A percentile compares a stretch with the other conserved stretches of the same genome.
Conservation (phyloP, 2,329 filamentous ascomycete genomes). For the Aspergillus texensis region DNA sequence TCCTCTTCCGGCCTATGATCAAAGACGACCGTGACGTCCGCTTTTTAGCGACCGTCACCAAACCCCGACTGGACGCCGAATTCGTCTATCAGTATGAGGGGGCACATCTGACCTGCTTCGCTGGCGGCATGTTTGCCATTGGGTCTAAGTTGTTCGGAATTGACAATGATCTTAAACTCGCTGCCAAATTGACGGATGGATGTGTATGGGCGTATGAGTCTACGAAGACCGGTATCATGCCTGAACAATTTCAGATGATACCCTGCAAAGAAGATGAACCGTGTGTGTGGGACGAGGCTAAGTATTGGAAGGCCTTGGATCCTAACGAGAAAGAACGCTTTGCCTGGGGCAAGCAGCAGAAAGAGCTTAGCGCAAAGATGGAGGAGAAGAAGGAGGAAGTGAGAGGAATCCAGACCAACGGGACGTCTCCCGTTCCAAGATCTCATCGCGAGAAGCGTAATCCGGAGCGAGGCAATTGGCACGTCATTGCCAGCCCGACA, state of each 20-base stretch:
- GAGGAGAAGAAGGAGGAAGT: slow-evolving; percentile 4
- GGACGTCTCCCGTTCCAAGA: neutral
- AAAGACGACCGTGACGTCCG: slow-evolving; percentile 45
- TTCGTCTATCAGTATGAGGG: slow-evolving; percentile 52
- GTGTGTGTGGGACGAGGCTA: slow-evolving; percentile 59
- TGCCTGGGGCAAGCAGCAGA: slow-evolving; percentile 26
- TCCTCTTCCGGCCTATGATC: slow-evolving; percentile 51
- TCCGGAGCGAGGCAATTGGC: slow-evolving; percentile 22
- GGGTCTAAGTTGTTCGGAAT: slow-evolving; percentile 60
- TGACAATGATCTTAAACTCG: slow-evolving; percentile 58
- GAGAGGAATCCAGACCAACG: neutral
- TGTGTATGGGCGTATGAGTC: slow-evolving; percentile 66
- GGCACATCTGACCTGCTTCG: slow-evolving; percentile 62
- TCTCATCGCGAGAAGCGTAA: neutral
- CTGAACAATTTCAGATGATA: slow-evolving; percentile 58
- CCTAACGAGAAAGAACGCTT: slow-evolving; percentile 34
- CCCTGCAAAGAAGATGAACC: slow-evolving; percentile 48
- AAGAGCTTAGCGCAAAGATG: slow-evolving; percentile 18
- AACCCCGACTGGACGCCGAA: slow-evolving; percentile 22
- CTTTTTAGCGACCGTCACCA: slow-evolving; percentile 40
- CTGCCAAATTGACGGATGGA: slow-evolving; percentile 59
- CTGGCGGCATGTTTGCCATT: slow-evolving; percentile 64
- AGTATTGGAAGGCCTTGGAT: slow-evolving; percentile 51
- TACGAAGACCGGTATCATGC: slow-evolving; percentile 62
- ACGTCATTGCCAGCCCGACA: slow-evolving; percentile 15